Evolutionary conservation across 345 rosid genomes (phyloP).

Genomic region (Luvunga scandens): DNA sequence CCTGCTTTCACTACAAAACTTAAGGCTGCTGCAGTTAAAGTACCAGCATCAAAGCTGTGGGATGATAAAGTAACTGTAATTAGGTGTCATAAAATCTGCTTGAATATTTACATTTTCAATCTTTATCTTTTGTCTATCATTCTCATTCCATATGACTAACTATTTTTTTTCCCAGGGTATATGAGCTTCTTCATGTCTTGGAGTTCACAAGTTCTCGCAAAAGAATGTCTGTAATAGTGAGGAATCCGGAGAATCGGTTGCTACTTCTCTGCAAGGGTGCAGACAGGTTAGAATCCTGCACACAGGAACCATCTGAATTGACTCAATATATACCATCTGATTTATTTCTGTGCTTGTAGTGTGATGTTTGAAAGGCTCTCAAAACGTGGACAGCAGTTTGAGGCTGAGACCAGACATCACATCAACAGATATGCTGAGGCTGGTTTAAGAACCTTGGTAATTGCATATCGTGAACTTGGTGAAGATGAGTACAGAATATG

Average conservation of each 20-base stretch:
- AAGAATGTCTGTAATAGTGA: slow-evolving; percentile 91
- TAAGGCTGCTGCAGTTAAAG: background rate
- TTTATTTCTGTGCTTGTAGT: slow-evolving; percentile 38
- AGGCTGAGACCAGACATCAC: slow-evolving; percentile 57
- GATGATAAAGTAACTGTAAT: background rate
- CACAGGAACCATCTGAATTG: slow-evolving; percentile 4
- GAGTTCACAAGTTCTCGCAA: slow-evolving; percentile 85
- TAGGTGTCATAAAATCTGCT: background rate
- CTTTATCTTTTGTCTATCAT: background rate
- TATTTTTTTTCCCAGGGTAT: slow-evolving; percentile 40
- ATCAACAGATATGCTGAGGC: slow-evolving; percentile 60
- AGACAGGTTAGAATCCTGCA: slow-evolving; percentile 60
- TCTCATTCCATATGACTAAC: slow-evolving; percentile 6
- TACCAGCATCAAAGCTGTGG: background rate
- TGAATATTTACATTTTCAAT: background rate
- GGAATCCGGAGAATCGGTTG: slow-evolving; percentile 48
- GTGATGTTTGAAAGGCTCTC: slow-evolving; percentile 79
- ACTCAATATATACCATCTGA: slow-evolving; percentile 9
- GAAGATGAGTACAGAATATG: slow-evolving; percentile 59
- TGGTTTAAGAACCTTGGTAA: slow-evolving; percentile 73
- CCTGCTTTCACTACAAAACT: background rate
- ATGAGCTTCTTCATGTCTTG: slow-evolving; percentile 74
- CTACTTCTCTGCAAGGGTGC: slow-evolving; percentile 86
- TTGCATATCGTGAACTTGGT: slow-evolving; percentile 69
- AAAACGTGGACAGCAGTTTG: slow-evolving; percentile 38